Evolutionary conservation across 352 stramenopile species (phyloP), one percentile per base, ranked within the genome.

Genomic region (Halophytophthora batemanensis): DNA sequence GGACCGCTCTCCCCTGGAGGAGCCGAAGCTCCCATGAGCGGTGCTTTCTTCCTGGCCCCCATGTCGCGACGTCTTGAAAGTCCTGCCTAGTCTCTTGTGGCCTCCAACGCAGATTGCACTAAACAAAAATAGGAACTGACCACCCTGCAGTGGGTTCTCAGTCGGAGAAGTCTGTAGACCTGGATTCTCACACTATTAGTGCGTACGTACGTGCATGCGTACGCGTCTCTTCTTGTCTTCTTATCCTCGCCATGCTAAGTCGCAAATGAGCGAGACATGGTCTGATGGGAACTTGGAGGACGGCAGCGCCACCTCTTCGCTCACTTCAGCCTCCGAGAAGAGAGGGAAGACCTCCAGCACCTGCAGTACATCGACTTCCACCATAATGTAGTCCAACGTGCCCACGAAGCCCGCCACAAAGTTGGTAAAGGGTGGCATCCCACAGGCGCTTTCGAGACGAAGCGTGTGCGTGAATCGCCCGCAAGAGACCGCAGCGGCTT

Each of bases 221-320:
- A 23, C 14, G 15, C 25, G 13, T n/a, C 8, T 21, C 15, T n/a
- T 23, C 21, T 18, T 21, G 25, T 23, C 22, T 8, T 40, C 17
- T 38, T 43, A 17, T 38, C 33, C 33, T 51, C 53, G 61, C 77
- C 74, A 90, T 0, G 31, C 50, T 23, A 93, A 58, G 51, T 93
- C 82, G 19, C 66, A 83, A 8, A 90, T 60, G n/a, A 93, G 61
- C 28, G 82, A 90, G 25, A 93, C 59, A 28, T 90, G 82, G 50
- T 93, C 82, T 2, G 82, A 93, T 11, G 82, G 80, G 45, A 93
- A 88, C 11, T 61, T 68, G n/a, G 69, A 82, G 25, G 80, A 87
- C 3, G 82, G 82, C 19, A 93, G 35, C 10, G 82, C 81, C 17
- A 76, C 61, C 47, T 93, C 80, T 29, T 65, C 43, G n/a, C 53